A percentile compares a stretch with the other conserved stretches of the same genome.
Evolutionary conservation across 257 asterid species (phyloP).

Genomic region (Przewalskia tangutica): DNA sequence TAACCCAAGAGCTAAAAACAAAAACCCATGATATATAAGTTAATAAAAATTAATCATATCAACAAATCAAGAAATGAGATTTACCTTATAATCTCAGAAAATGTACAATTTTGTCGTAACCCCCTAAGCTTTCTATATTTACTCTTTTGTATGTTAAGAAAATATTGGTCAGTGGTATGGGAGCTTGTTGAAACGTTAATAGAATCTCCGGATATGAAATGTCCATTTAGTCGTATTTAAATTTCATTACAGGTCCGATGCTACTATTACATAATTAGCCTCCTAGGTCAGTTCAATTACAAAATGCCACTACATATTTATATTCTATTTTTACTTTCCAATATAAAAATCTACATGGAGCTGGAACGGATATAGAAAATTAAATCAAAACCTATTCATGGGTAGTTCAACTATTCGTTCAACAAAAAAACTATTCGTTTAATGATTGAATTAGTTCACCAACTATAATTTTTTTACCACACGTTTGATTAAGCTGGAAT

Average conservation of each 20-base stretch:
- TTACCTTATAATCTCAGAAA: not conserved
- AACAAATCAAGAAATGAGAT: not conserved
- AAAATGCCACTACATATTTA: not conserved
- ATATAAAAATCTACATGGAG: not conserved
- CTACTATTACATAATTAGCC: not conserved
- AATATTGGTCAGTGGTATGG: not conserved
- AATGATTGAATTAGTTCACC: not conserved
- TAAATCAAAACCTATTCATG: not conserved
- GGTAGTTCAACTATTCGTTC: not conserved
- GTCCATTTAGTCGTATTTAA: not conserved
- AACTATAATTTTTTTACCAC: no score
- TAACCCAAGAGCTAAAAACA: not conserved
- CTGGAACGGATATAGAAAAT: not conserved
- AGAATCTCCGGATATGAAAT: not conserved
- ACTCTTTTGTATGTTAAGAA: not conserved
- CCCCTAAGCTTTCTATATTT: not conserved
- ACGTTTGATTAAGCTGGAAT: no score
- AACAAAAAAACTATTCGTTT: not conserved
- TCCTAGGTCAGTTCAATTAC: not conserved
- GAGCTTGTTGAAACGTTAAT: constrained; percentile 1
- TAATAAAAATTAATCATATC: not conserved
- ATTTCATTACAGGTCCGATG: not conserved
- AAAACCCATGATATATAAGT: not conserved
- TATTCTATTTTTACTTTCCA: not conserved
- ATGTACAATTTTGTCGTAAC: not conserved